Evolutionary conservation across 805 yeast species (phyloP).

Genomic region (Hemisphaericaspora nanyangensis): DNA sequence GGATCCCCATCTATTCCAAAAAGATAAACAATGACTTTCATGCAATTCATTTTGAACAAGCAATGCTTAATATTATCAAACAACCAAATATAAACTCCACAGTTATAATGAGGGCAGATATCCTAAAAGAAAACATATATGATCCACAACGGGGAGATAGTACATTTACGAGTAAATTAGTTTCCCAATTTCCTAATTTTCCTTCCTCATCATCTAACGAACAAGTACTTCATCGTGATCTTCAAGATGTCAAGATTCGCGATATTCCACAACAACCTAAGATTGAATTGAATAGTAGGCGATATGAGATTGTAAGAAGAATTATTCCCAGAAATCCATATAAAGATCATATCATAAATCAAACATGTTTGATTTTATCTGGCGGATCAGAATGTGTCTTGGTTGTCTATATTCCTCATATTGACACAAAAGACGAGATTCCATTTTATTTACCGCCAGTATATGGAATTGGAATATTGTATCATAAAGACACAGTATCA

Average conservation of each 20-base stretch:
- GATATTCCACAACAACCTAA: constrained; percentile 19
- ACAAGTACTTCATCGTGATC: constrained; percentile 27
- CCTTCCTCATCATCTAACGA: constrained; percentile 19
- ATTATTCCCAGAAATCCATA: constrained; percentile 90
- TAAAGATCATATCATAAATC: constrained; percentile 79
- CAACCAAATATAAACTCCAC: constrained; percentile 93
- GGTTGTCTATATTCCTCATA: constrained; percentile 77
- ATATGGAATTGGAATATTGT: constrained; percentile 68
- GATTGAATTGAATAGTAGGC: constrained; percentile 24
- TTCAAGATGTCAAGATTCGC: constrained; percentile 30
- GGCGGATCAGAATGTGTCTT: constrained; percentile 39
- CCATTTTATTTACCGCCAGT: constrained; percentile 93
- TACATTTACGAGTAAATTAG: constrained; percentile 22
- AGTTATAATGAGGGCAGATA: constrained; percentile 84
- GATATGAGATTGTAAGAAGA: constrained; percentile 65
- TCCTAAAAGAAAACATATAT: constrained; percentile 50
- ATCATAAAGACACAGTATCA: constrained; percentile 47
- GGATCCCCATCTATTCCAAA: constrained; percentile 58
- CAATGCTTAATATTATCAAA: constrained; percentile 73
- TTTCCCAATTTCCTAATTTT: constrained; percentile 29
- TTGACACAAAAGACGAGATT: constrained; percentile 50
- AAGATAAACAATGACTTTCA: constrained; percentile 49
- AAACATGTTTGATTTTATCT: constrained; percentile 64
- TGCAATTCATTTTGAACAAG: constrained; percentile 58
- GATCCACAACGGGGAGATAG: constrained; percentile 31